Percentiles rank a stretch among this genome's conserved stretches.
Conservation (phyloP, 495 filamentous ascomycete genomes). For the Clavariopsis aquatica region DNA sequence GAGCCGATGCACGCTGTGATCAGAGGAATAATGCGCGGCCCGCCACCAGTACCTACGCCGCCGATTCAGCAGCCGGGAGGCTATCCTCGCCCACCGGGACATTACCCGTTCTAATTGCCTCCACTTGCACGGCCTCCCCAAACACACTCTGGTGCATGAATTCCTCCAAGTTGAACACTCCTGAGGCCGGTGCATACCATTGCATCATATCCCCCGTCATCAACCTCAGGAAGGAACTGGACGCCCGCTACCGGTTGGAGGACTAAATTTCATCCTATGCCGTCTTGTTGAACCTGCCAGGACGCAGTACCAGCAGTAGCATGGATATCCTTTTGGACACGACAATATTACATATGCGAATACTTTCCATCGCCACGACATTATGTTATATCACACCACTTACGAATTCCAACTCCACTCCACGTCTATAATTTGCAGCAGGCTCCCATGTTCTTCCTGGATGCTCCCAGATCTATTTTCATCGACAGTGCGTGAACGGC, state of each 20-base stretch:
- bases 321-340: background rate
- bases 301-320: no score
- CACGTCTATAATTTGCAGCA: background rate
- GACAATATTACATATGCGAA: background rate
- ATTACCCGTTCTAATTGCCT: constrained; percentile 6
- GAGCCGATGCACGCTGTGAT: constrained; percentile 22
- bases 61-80: constrained; percentile 32
- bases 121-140: background rate
- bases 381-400: no score
- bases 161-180: no score
- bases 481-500: background rate
- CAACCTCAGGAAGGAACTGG: no score
- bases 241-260: no score
- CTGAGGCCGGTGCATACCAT: no score
- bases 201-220: no score
- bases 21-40: constrained; percentile 17
- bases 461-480: background rate
- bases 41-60: constrained; percentile 36
- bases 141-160: background rate
- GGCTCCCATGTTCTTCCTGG: background rate
- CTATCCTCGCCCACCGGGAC: constrained; percentile 14
- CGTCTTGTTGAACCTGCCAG: no score
- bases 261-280: no score
- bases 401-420: background rate
- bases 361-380: background rate